Evolutionary conservation across 2,329 filamentous ascomycete species (phyloP).

Genomic region (Tolypocladium nubicola): DNA sequence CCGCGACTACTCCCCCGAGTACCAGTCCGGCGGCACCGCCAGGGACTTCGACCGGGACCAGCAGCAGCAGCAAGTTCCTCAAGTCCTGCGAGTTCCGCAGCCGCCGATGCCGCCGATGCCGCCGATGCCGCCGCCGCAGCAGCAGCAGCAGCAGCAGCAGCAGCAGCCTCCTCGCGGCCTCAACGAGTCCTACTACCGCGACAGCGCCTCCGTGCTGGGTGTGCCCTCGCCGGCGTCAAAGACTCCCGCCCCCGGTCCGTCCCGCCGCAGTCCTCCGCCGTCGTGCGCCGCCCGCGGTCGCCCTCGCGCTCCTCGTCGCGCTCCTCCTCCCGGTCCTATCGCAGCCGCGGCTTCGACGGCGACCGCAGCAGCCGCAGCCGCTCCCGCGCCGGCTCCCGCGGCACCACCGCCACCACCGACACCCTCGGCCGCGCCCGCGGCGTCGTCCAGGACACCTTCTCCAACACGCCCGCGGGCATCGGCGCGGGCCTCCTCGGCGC

Average conservation of each 20-base stretch:
- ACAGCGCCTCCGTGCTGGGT: conserved; percentile 15
- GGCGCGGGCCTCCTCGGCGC: conserved; percentile 42
- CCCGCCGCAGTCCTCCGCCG: conserved; percentile 16
- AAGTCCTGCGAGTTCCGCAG: neutral
- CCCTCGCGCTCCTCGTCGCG: conserved; percentile 10
- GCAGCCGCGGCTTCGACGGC: conserved; percentile 4
- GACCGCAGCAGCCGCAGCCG: conserved; percentile 2
- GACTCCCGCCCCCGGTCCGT: conserved; percentile 21
- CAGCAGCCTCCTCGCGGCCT: conserved; percentile 10
- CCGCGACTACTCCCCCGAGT: conserved; percentile 20
- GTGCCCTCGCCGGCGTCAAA: conserved; percentile 11
- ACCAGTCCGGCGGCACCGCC: conserved; percentile 13
- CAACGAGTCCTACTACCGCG: conserved; percentile 15
- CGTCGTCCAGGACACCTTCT: conserved; percentile 35
- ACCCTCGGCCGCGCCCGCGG: conserved; percentile 29
- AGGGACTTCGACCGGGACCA: neutral
- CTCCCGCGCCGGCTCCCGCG: conserved; percentile 3
- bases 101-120: neutral
- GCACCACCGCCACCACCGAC: conserved; percentile 8
- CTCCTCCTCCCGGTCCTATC: conserved; percentile 15
- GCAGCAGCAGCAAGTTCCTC: neutral
- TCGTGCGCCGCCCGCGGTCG: conserved; percentile 5
- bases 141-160: conserved; percentile 1
- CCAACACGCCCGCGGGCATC: conserved; percentile 35
- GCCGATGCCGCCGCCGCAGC: neutral